Evolutionary conservation across 2,329 filamentous ascomycete species (phyloP).

Genomic region (Metarhizium album): DNA sequence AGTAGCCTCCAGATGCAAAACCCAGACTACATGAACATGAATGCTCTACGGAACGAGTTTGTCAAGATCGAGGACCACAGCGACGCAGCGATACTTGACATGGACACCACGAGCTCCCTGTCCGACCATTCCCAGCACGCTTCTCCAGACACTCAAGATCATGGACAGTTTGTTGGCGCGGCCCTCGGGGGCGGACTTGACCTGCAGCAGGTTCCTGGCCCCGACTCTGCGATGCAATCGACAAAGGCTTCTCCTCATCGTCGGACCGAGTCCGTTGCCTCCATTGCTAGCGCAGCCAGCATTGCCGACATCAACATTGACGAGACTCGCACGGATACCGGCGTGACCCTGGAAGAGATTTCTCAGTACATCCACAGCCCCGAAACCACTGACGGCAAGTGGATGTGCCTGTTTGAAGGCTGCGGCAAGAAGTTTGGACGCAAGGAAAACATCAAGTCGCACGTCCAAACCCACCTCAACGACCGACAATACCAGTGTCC

Average conservation of each 20-base stretch:
- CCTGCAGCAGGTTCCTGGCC: conserved; percentile 18
- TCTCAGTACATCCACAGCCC: conserved; percentile 63
- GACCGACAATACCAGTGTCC: conserved; percentile 93
- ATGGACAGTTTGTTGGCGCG: conserved; percentile 24
- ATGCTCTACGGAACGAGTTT: conserved; percentile 34
- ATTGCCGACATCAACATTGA: conserved; percentile 54
- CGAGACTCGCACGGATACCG: conserved; percentile 62
- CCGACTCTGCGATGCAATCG: conserved; percentile 10
- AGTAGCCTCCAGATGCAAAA: conserved; percentile 42
- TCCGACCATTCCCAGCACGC: conserved; percentile 40
- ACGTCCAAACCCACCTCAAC: conserved; percentile 95
- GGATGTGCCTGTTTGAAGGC: conserved; percentile 63
- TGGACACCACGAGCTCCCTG: conserved; percentile 23
- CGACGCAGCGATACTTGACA: conserved; percentile 22
- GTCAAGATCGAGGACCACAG: conserved; percentile 26
- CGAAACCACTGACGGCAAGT: conserved; percentile 64
- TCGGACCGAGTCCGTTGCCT: conserved; percentile 49
- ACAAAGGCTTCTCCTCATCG: conserved; percentile 30
- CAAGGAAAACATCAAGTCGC: conserved; percentile 97
- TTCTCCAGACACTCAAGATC: conserved; percentile 31
- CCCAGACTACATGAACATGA: conserved; percentile 46
- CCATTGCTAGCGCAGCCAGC: conserved; percentile 46
- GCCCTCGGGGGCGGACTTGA: conserved; percentile 34
- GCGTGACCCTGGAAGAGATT: conserved; percentile 79
- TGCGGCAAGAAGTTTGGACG: conserved; percentile 90